Conservation (phyloP, 345 rosid genomes). For the Populus alba region DNA sequence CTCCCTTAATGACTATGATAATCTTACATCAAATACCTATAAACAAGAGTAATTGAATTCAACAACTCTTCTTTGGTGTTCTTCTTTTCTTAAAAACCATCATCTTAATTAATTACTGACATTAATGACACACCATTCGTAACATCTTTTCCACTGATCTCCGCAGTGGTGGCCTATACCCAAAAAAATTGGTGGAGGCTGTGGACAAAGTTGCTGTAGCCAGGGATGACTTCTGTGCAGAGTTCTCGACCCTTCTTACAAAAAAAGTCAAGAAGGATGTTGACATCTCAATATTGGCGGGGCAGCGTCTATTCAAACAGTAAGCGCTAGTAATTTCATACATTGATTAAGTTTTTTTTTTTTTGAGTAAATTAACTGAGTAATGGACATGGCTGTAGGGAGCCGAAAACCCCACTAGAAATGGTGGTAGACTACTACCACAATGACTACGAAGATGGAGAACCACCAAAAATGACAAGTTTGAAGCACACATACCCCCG, state of each 20-base stretch:
- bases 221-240: conserved; percentile 12
- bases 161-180: conserved; percentile 31
- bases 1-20: conserved; percentile 12
- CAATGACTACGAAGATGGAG: conserved; percentile 31
- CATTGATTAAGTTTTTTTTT: too few species aligned
- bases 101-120: neutral
- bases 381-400: conserved; percentile 1
- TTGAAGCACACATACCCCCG: conserved; percentile 30
- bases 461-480: conserved; percentile 34
- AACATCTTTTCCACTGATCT: neutral
- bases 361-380: neutral
- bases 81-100: neutral
- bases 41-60: conserved; percentile 20
- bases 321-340: neutral
- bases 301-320: conserved; percentile 17
- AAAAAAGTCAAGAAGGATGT: neutral
- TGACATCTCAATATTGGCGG: conserved; percentile 24
- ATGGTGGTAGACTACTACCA: conserved; percentile 36
- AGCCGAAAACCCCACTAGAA: conserved; percentile 34
- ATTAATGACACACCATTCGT: neutral
- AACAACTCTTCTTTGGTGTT: too few species aligned
- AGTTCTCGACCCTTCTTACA: conserved; percentile 13
- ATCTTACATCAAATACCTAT: conserved; percentile 25
- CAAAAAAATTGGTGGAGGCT: conserved; percentile 4
- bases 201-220: neutral